Base-by-base conservation (phyloP, 1,284 basidiomycete genomes). In the Mixia osmundae region DNA sequence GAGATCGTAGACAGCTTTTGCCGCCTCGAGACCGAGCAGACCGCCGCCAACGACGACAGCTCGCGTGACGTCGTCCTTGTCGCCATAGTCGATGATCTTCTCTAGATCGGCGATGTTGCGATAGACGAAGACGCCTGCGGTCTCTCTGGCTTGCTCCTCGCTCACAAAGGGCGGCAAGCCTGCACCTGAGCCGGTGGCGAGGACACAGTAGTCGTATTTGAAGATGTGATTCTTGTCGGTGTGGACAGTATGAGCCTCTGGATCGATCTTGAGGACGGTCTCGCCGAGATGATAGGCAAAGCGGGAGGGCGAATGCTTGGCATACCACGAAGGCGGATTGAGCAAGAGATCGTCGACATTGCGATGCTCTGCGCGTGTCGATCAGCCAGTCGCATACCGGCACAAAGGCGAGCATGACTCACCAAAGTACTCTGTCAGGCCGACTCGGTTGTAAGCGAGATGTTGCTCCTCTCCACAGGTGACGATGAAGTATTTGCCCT, bases 111-210 rank as follows among this genome's bases (percentile, higher is more conserved):
- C 57, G 39, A 78, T 68, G 43, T 68, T 75, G 26, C 75, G 66
- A 50, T 78, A 78, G 1, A 74, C 71, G 38, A 76, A 78, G 2
- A 73, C 59, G 4, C 75, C 61, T 63, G 48, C 58, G 49, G 48
- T 61, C 9, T 50, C 56, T n/a, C 50, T 54, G 28, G 57, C 59
- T 10, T 58, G 49, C 5, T 63, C 56, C 0, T 57, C 51, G 4
- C 65, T 58, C 25, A 68, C 57, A 47, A 72, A 76, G 0, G 66
- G 58, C 0, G 75, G 75, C n/a, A 76, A 57, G 1, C 63, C 62
- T 1, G 72, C 72, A 21, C 64, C 62, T 0, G 73, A 76, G 2
- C 75, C 75, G 0, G 75, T 76, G 1, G 73, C 70, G 21, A 78
- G 54, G 34, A 56, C 45, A 38, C 50, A 51, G 24, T 43, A 26